Evolutionary conservation across 306 rosid genomes (phyloP), one percentile per base, ranked within the genome.

Genomic region (Glycine tomentella): DNA sequence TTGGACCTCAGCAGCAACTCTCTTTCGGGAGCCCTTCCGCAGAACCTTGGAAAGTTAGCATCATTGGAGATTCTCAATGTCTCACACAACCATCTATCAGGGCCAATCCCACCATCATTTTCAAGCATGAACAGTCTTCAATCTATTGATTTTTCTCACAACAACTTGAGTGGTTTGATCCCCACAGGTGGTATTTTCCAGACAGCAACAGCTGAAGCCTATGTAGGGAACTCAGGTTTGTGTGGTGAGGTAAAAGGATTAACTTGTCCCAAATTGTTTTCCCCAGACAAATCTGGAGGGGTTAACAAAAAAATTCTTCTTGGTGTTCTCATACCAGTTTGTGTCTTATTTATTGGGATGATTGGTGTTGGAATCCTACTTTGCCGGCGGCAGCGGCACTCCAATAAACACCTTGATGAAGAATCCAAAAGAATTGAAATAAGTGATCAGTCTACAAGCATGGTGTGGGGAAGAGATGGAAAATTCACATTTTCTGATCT

Each of bases 1-100:
- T 74, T 92, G 70, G 92, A 92, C 73, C 82, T 92, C 52, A 92
- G 94, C 79, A 85, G 88, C 90, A 90, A 92, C 86, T 76, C 63
- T 57, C 80, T 92, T 61, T 75, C 87, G 0, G 93, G 94, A 33
- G 36, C 25, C 58, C 86, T 92, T 75, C 92, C 97, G 52, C 80
- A 78, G 74, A 85, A 87, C 72, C 80, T 90, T 36, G 80, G 42
- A 15, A 84, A 89, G 88, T 87, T 84, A 57, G 9, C 58, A 16
- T 15, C 38, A 7, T 70, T 92, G 87, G 88, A 81, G 86, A 75
- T 85, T 72, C 82, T 92, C 70, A 90, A 90, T 84, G 76, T 89
- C 56, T 92, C 97, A 44, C 86, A 78, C 81, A 92, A 92, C 87
- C 83, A 76, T 51, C 90, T 92, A 11, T 83, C 88, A 0, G 91